Percentiles rank a stretch among this genome's conserved stretches.
Evolutionary conservation across 805 yeast species (phyloP).

Genomic region (Saccharomycopsis guyanensis): DNA sequence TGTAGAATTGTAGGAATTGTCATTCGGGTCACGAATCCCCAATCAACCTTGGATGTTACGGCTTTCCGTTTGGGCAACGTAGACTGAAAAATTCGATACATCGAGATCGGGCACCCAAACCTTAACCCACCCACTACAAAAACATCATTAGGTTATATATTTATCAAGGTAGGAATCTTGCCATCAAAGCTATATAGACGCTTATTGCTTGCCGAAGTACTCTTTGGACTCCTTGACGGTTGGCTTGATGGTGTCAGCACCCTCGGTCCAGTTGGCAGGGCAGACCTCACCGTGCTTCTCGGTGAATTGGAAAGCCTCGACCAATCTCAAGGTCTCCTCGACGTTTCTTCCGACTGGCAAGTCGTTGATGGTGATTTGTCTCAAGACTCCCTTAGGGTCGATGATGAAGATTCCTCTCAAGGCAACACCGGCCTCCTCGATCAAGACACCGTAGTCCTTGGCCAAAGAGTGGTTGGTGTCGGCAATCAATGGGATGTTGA

Average conservation of each 20-base stretch:
- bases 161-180: too few species aligned
- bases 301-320: slow-evolving; percentile 99
- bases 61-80: too few species aligned
- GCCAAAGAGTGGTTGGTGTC: slow-evolving; percentile 95
- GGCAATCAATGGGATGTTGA: slow-evolving; percentile 89
- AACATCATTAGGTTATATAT: too few species aligned
- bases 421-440: slow-evolving; percentile 95
- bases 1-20: too few species aligned
- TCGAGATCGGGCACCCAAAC: too few species aligned
- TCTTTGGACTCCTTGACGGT: slow-evolving; percentile 70
- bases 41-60: too few species aligned
- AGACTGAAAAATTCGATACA: too few species aligned
- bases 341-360: slow-evolving; percentile 99
- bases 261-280: slow-evolving; percentile 99
- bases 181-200: too few species aligned
- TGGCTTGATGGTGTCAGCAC: slow-evolving; percentile 87
- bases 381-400: slow-evolving; percentile 89
- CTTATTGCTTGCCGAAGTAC: slow-evolving; percentile 48
- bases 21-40: too few species aligned
- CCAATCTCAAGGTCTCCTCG: slow-evolving; percentile 93
- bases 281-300: slow-evolving; percentile 99
- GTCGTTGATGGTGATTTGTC: slow-evolving; percentile 98
- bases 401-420: slow-evolving; percentile 97
- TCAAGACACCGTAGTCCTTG: slow-evolving; percentile 93
- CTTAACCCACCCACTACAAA: too few species aligned